Percentiles rank a stretch among this genome's conserved stretches.
phyloP scores from a whole-genome alignment of 2,329 filamentous ascomycete genomes.

The Metarhizium brunneum region DNA sequence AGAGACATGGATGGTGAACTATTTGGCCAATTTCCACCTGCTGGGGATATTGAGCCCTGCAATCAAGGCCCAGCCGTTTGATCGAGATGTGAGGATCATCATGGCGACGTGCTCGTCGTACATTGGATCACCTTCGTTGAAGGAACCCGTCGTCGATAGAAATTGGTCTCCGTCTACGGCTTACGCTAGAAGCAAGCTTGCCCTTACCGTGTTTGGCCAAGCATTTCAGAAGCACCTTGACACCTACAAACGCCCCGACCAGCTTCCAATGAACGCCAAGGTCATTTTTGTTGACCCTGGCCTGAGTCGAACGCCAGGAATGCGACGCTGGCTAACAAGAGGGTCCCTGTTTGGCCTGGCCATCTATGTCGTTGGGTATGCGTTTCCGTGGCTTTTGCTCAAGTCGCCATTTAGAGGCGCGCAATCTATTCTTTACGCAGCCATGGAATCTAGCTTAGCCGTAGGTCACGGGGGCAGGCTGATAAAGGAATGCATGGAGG shows the following conservation, averaged over 20 bases:
- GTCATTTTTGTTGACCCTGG: conserved; percentile 87
- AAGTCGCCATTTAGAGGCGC: conserved; percentile 79
- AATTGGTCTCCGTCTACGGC: conserved; percentile 47
- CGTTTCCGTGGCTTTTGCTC: conserved; percentile 76
- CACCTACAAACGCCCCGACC: conserved; percentile 74
- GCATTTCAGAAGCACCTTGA: conserved; percentile 91
- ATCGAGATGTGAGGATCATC: conserved; percentile 84
- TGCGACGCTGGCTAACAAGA: conserved; percentile 74
- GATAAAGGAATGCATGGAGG: conserved; percentile 81
- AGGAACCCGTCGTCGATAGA: conserved; percentile 38
- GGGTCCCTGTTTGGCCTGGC: conserved; percentile 74
- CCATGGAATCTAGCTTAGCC: conserved; percentile 68
- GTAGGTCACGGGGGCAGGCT: conserved; percentile 58
- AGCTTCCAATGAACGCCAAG: conserved; percentile 69
- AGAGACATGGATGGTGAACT: conserved; percentile 89
- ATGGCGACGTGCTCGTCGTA: conserved; percentile 84
- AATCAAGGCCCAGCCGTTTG: conserved; percentile 80
- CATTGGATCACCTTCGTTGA: conserved; percentile 63
- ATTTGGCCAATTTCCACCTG: conserved; percentile 90
- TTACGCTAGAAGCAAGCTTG: conserved; percentile 62
- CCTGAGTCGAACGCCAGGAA: conserved; percentile 75
- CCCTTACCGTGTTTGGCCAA: conserved; percentile 79
- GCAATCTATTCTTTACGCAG: conserved; percentile 76
- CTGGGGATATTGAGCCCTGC: conserved; percentile 86
- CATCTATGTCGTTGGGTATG: conserved; percentile 68